Evolutionary conservation across 257 asterid genomes (phyloP), one percentile per base, ranked within the genome.

Genomic region (Ocimum tenuiflorum): DNA sequence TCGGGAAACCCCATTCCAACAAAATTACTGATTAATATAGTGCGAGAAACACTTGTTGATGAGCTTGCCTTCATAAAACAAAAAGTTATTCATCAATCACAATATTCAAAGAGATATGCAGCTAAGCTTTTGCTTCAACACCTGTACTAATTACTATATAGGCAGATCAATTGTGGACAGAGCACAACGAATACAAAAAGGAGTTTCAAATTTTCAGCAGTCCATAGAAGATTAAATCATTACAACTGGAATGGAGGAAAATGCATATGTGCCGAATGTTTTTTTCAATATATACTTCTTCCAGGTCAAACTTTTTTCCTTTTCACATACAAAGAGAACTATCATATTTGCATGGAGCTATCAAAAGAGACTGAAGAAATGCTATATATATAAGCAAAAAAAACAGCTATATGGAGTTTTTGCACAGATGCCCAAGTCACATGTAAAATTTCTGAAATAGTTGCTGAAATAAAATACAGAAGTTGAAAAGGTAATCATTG

Each of bases 1-100:
- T 75, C 78, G 0, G 88, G 12, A 76, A 85, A 85, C 36, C 88
- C 88, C 91, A 85, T 85, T 27, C 78, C 86, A 47, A 85, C 78
- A 55, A 85, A 85, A 55, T 77, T 77, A 39, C 36, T 38, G 57
- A 78, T 69, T 71, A 85, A 63, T 65, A 65, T 66, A 58, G 70
- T 11, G 43, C 51, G 51, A 27, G 81, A 43, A 45, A 1, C 74
- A 54, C 70, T 73, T 19, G 55, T 12, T 1, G 88, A 82, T 27
- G 86, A 61, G 81, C 83, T 78, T 72, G 86, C 86, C 88, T 83
- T 65, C 78, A 69, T 12, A 64, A n/a, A 56, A 61, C 13, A 72
- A 65, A 13, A 42, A 52, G 39, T 51, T 10, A 65, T 11, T 27
- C 31, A 4, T 27, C 31, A 27, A 27, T 27, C 31, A 60, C 4